Base-by-base conservation (phyloP, 768 basidiomycete species). In the Boletus tylopilopsis region DNA sequence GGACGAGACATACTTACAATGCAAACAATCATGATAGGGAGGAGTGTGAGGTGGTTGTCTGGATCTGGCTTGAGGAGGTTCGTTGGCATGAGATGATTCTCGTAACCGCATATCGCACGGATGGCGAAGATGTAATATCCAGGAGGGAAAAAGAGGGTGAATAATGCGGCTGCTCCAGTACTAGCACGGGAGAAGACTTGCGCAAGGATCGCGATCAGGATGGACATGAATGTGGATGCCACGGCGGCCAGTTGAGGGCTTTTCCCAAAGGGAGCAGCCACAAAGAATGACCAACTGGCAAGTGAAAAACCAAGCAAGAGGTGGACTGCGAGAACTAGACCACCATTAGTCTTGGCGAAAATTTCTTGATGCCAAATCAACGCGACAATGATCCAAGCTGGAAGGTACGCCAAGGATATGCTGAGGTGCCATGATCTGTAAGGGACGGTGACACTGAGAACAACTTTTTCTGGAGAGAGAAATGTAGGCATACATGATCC, bases 91-190 rank as follows among this genome's bases (percentile, higher is more conserved):
- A 74, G 70, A 45, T 81, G 71, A 45, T 76, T 77, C 67, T 91
- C 87, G 57, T 76, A 90, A 12, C 84, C 85, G 45, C 78, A 76
- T 1, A 90, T 77, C 1, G 80, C 79, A 38, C 84, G 77, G 9
- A 82, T 78, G 7, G 80, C 80, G 57, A 89, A 90, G 19, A 87
- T 75, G 56, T 86, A 90, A 65, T 82, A 90, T 11, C 79, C 77
- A 2, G 89, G 86, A 0, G 89, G 89, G 59, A 90, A 89, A 21
- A 90, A 57, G 40, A 90, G 61, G 2, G 84, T 78, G 59, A 86
- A 85, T 22, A 89, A 66, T 53, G 82, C 77, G 18, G 83, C 79
- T 1, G 68, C 71, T 4, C 65, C 76, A 2, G 73, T 76, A 1
- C 66, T 58, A 2, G 74, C 73, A 33, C 49, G 51, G 30, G 68